phyloP scores from a whole-genome alignment of 2,329 filamentous ascomycete species.

The Byssothecium circinans region DNA sequence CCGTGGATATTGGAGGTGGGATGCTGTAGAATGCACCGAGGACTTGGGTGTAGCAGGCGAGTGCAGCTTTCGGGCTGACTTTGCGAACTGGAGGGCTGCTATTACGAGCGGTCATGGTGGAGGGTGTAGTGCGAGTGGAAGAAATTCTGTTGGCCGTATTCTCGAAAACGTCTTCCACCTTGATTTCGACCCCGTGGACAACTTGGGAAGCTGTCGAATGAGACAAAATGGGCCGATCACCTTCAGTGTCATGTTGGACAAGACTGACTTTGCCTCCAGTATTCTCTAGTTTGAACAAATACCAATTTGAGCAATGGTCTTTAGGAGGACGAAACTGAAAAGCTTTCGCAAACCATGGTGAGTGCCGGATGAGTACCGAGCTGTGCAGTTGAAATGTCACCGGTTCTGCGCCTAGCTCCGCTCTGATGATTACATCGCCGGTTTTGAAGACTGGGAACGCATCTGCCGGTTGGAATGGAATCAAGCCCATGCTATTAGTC shows the following conservation, averaged over 20 bases:
- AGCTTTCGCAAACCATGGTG: conserved; percentile 12
- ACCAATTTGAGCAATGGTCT: conserved; percentile 1
- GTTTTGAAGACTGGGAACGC: conserved; percentile 15
- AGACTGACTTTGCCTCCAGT: conserved; percentile 2
- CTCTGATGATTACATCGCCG: conserved; percentile 20
- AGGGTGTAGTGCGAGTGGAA: not conserved
- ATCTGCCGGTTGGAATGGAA: conserved; percentile 2
- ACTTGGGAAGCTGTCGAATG: not conserved
- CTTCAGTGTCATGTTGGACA: not conserved
- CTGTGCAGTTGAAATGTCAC: conserved; percentile 16
- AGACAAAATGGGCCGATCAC: conserved; percentile 1
- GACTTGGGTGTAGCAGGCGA: conserved; percentile 21
- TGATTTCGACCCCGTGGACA: conserved; percentile 6
- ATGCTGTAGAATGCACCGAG: conserved; percentile 31
- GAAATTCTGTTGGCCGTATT: not conserved
- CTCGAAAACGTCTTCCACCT: conserved; percentile 9
- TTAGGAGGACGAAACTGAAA: not conserved
- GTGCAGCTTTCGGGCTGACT: not conserved
- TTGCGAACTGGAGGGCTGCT: not conserved
- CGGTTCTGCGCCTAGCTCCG: not conserved
- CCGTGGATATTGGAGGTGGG: conserved; percentile 16
- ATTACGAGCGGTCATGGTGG: not conserved
- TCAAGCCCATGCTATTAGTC: not conserved
- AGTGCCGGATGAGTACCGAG: conserved; percentile 7
- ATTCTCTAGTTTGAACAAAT: conserved; percentile 10